Base-by-base conservation (phyloP, 495 filamentous ascomycete genomes). In the Talaromyces trachyspermus region DNA sequence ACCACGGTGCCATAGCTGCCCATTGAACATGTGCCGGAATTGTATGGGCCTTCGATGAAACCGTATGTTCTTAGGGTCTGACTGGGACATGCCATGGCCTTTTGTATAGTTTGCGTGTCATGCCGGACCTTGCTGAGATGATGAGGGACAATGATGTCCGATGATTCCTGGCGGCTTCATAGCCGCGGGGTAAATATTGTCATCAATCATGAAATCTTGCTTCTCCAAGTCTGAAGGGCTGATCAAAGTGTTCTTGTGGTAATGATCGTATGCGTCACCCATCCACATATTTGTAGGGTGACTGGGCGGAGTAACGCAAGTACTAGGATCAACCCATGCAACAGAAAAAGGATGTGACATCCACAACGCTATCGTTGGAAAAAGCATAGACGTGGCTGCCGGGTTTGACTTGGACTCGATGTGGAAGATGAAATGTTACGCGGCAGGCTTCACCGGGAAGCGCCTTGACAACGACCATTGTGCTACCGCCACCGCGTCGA, bases 1-100 rank as follows among this genome's bases (percentile, higher is more conserved):
- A 95, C 71, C 18, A 88, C 81, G 0, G 88, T 94, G 49, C 89
- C 89, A 66, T 94, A 95, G 41, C 83, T 90, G 40, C 79, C 66
- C 49, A 89, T 68, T 44, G 68, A 71, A 46, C 80, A 71, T n/a
- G 65, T 59, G 49, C 77, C 70, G 41, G 81, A 83, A 30, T 84
- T 84, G 65, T 95, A 95, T 4, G 89, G 89, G 0, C 89, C 89
- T 63, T 95, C 89, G 46, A 88, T 77, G 30, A 84, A 74, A 46
- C 83, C 86, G 7, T 65, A 71, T 15, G 79, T 78, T 5, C 68
- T 57, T 44, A 89, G 69, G 42, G 69, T 75, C 35, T 80, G 76
- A 27, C 80, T 74, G 2, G 81, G 77, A 24, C 70, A 60, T 8
- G 70, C 63, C 23, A 75, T 64, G 3, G 88, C 88, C 55, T 77